Evolutionary conservation across 805 yeast species (phyloP), one percentile per base, ranked within the genome.

Genomic region (Zygosaccharomyces pseudorouxii): DNA sequence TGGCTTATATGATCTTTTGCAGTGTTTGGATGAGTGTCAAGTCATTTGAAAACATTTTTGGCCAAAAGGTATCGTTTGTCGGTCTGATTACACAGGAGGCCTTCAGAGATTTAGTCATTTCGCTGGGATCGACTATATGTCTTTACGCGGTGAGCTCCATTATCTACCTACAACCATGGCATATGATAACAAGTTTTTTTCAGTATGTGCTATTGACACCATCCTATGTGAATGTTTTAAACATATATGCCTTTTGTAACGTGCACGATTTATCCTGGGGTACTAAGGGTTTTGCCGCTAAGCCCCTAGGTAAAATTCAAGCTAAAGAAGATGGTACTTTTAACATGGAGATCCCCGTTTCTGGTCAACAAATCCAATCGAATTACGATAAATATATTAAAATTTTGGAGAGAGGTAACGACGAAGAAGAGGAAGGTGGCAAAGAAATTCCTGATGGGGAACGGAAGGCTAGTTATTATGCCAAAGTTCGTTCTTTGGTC

Each of bases 241-340:
- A 89, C 67, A 92, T 92, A 52, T 92, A 92, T 69, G 96, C 98
- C 2, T 90, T 92, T 66, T 90, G 97, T 73, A 92, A 92, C 68
- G 84, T 92, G 52, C 96, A 92, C 67, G 99, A 92, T 72, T 82
- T 92, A 42, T 86, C 97, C 5, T 92, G 98, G 98, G 98, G 98
- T 65, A 92, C 96, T 3, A 88, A 90, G 66, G 96, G 96, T 42
- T 88, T 83, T 44, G 81, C 80, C 9, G 76, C 80, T 40, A 62
- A 79, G 73, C 69, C 95, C 78, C 74, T 93, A 58, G 98, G 97
- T 51, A 81, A 84, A 39, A 97, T 96, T 20, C 86, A 84, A 59
- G 76, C 87, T 3, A 75, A 77, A 35, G 77, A 73, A 46, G 81
- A 77, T 48, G 89, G 86, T 56, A 81, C 81, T 51, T 76, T 82